These are phyloP conservation scores for Cladorrhinum samala DNA, from an alignment of 495 filamentous ascomycete genomes.

Conservation along the genomic window DNA sequence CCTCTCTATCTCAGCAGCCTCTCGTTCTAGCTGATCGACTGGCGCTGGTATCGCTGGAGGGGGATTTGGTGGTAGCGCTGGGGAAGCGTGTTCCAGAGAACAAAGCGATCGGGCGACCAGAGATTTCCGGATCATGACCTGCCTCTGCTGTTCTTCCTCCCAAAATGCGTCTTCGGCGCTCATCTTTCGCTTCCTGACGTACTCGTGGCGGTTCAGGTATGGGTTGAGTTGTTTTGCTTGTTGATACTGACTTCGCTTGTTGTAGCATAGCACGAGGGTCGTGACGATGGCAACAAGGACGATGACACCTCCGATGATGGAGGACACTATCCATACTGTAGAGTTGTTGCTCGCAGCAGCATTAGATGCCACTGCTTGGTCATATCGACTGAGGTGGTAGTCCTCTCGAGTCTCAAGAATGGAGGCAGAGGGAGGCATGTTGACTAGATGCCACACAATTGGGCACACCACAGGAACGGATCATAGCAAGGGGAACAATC, in stretches of 20 bases:
- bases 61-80: constrained; percentile 1
- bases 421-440: background rate
- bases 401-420: background rate
- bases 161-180: constrained; percentile 19
- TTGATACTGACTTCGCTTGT: constrained; percentile 18
- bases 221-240: constrained; percentile 16
- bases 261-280: constrained; percentile 15
- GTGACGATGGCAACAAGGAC: constrained; percentile 22
- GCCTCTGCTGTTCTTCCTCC: constrained; percentile 35
- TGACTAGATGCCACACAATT: background rate
- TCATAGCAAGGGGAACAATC: background rate
- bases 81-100: constrained; percentile 5
- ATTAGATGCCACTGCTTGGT: background rate
- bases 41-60: background rate
- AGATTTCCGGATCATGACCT: constrained; percentile 43
- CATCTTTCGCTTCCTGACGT: constrained; percentile 21
- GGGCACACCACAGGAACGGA: background rate
- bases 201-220: constrained; percentile 13
- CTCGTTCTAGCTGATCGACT: constrained; percentile 5
- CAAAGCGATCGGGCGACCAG: constrained; percentile 33
- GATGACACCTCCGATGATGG: constrained; percentile 24
- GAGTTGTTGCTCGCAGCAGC: background rate
- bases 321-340: constrained; percentile 27
- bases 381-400: background rate
- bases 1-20: constrained; percentile 13